A percentile compares a stretch with the other conserved stretches of the same genome.
These are phyloP conservation scores for Kwoniella sp. DNA, from an alignment of 768 basidiomycete genomes.

Conservation along the genomic window DNA sequence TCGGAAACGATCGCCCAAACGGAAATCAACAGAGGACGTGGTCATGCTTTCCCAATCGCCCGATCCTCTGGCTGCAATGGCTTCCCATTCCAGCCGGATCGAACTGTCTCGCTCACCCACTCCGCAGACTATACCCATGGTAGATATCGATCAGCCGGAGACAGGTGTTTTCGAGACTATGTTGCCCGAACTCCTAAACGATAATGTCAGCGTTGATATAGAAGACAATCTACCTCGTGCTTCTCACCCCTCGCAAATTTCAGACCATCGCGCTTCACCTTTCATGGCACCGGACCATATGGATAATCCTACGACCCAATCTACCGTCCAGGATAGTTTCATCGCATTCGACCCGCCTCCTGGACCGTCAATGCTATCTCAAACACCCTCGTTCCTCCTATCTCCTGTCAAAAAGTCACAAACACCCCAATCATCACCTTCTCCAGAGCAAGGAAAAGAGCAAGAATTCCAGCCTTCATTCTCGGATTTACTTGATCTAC, in stretches of 20 bases:
- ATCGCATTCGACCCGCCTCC: neutral
- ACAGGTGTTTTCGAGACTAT: neutral
- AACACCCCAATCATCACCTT: neutral
- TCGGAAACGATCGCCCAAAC: neutral
- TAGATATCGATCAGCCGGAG: neutral
- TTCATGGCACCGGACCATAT: neutral
- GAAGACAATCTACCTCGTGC: neutral
- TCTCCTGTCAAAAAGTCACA: neutral
- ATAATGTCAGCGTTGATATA: neutral
- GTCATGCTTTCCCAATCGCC: too few species aligned
- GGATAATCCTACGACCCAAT: neutral
- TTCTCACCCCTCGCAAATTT: neutral
- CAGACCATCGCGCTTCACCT: neutral
- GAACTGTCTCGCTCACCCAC: conserved; percentile 1
- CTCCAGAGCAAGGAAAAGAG: neutral
- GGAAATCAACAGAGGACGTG: too few species aligned
- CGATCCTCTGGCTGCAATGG: too few species aligned
- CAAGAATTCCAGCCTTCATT: neutral
- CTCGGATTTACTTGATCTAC: neutral
- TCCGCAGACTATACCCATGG: conserved; percentile 7
- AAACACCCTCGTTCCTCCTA: neutral
- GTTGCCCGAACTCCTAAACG: neutral
- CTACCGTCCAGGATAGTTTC: neutral
- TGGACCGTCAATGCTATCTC: neutral
- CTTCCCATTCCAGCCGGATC: neutral